Percentiles rank a stretch among this genome's conserved stretches.
These are phyloP conservation scores for Smittium mucronatum DNA, from an alignment of 371 early-diverging fungal genomes.

Conservation along the genomic window DNA sequence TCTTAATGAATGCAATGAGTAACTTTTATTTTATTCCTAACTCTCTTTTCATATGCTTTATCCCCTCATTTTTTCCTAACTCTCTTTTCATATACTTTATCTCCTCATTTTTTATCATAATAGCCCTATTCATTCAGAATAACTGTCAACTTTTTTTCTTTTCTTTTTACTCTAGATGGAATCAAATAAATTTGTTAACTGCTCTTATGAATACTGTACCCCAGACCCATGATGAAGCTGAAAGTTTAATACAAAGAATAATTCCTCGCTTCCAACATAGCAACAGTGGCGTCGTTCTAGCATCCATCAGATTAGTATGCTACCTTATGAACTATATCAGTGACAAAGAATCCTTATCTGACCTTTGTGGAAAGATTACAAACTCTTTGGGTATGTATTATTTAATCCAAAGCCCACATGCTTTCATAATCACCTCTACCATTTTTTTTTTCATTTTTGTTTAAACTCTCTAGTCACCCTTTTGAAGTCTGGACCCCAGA, in stretches of 20 bases:
- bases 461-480: conserved; percentile 52
- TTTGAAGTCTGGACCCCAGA: conserved; percentile 78
- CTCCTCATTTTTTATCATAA: background rate
- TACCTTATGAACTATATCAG: conserved; percentile 81
- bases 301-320: conserved; percentile 75
- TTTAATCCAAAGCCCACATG: conserved; percentile 31
- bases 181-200: conserved; percentile 79
- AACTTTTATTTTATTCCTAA: too few relatives aligned
- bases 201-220: conserved; percentile 77
- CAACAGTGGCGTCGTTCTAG: conserved; percentile 88
- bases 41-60: background rate
- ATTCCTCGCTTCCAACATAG: conserved; percentile 90
- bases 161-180: conserved; percentile 51
- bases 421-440: background rate
- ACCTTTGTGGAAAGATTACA: conserved; percentile 64
- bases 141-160: background rate
- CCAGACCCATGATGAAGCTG: conserved; percentile 72
- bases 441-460: conserved; percentile 2
- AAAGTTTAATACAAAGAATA: conserved; percentile 80
- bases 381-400: conserved; percentile 49
- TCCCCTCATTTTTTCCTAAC: conserved; percentile 12
- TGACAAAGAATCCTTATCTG: conserved; percentile 51
- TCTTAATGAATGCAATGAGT: conserved; percentile 91
- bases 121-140: background rate
- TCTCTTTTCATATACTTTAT: background rate